Conservation (phyloP, 257 asterid genomes). For the Penstemon newberryi region DNA sequence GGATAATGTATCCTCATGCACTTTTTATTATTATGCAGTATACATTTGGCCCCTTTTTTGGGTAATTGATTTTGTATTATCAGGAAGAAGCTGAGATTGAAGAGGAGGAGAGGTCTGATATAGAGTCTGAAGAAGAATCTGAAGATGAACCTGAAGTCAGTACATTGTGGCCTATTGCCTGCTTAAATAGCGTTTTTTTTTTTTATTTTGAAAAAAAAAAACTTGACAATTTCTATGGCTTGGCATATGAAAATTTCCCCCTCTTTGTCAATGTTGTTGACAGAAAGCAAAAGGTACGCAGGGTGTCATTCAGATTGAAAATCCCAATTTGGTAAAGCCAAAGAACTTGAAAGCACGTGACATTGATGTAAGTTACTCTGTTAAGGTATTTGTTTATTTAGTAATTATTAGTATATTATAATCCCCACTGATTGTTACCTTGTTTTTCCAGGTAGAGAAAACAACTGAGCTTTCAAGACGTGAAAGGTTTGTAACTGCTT, state of each 20-base stretch:
- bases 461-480: slow-evolving; percentile 92
- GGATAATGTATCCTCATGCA: slow-evolving; percentile 4
- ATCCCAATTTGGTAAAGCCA: slow-evolving; percentile 79
- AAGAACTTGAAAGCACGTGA: slow-evolving; percentile 86
- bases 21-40: slow-evolving; percentile 6
- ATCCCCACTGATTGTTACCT: slow-evolving; percentile 18
- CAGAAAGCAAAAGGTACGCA: slow-evolving; percentile 81
- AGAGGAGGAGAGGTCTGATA: slow-evolving; percentile 69
- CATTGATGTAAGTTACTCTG: slow-evolving; percentile 57
- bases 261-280: slow-evolving; percentile 24
- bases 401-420: background rate
- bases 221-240: background rate
- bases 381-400: background rate
- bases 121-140: slow-evolving; percentile 79
- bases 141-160: slow-evolving; percentile 68
- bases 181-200: background rate
- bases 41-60: background rate
- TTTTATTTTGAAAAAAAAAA: background rate
- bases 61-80: slow-evolving; percentile 19
- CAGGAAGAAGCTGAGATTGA: slow-evolving; percentile 67
- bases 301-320: slow-evolving; percentile 76
- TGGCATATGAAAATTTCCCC: slow-evolving; percentile 3
- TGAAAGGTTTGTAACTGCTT: slow-evolving; percentile 60
- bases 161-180: slow-evolving; percentile 20
- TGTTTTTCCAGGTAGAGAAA: slow-evolving; percentile 65